Percentiles rank a stretch among this genome's conserved stretches.
phyloP scores from a whole-genome alignment of 148 eudicot genomes.

The Bassia scoparia region DNA sequence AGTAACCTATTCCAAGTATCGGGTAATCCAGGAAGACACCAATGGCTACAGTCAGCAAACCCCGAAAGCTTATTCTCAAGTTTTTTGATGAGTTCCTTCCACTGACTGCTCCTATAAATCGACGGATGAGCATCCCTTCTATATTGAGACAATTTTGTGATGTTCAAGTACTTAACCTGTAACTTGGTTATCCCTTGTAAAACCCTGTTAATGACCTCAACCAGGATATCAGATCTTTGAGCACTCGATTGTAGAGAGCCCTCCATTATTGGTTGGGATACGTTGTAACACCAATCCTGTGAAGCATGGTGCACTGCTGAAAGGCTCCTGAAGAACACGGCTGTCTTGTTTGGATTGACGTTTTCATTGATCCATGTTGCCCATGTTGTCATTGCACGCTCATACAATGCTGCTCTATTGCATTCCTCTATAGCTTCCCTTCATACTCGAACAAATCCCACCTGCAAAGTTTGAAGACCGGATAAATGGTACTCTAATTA shows the following conservation, averaged over 20 bases:
- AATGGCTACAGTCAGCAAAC: constrained; percentile 45
- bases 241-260: constrained; percentile 28
- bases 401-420: neutral
- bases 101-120: constrained; percentile 19
- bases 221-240: constrained; percentile 37
- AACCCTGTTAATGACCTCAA: constrained; percentile 20
- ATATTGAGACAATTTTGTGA: constrained; percentile 42
- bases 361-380: too few species aligned
- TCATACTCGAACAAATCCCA: neutral
- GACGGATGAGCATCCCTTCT: constrained; percentile 52
- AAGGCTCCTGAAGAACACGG: constrained; percentile 24
- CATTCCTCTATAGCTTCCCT: neutral
- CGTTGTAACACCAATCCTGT: constrained; percentile 40
- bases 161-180: constrained; percentile 40
- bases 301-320: constrained; percentile 39
- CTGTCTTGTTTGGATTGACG: too few species aligned
- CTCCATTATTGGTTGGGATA: constrained; percentile 36
- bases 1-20: constrained; percentile 52
- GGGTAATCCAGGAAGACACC: constrained; percentile 50
- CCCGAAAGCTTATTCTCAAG: neutral
- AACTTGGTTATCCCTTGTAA: constrained; percentile 22
- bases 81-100: constrained; percentile 11
- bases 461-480: neutral
- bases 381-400: too few species aligned
- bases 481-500: too few species aligned